A percentile compares a stretch with the other conserved stretches of the same genome.
phyloP scores from a whole-genome alignment of 129 eudicot genomes.

The Smallanthus sonchifolius region DNA sequence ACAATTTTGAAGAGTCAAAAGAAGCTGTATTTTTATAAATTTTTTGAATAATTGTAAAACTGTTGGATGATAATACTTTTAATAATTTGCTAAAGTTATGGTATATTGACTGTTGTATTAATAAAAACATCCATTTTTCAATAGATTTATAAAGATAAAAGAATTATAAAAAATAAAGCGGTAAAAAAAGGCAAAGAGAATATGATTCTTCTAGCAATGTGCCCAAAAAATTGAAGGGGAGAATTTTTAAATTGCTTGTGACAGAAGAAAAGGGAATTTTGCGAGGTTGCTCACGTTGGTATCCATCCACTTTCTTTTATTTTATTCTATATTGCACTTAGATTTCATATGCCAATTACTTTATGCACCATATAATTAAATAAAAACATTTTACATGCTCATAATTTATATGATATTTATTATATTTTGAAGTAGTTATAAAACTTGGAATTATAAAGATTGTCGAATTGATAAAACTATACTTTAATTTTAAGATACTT shows the following conservation, averaged over 20 bases:
- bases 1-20: too few relatives aligned
- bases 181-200: slow-evolving; percentile 4
- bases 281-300: slow-evolving; percentile 41
- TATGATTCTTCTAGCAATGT: slow-evolving; percentile 25
- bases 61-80: neutral
- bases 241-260: slow-evolving; percentile 43
- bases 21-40: neutral
- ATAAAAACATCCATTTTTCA: neutral
- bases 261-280: slow-evolving; percentile 49
- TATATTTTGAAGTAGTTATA: neutral
- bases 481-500: too few relatives aligned
- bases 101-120: neutral
- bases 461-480: too few relatives aligned
- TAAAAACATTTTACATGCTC: neutral
- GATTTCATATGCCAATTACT: slow-evolving; percentile 6
- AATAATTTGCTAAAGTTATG: neutral
- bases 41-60: neutral
- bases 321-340: neutral
- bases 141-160: neutral
- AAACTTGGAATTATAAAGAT: too few relatives aligned
- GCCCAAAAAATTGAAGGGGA: neutral
- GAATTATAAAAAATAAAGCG: neutral
- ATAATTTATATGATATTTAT: neutral
- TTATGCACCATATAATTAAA: neutral
- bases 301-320: slow-evolving; percentile 31